A percentile compares a stretch with the other conserved stretches of the same genome.
These are phyloP conservation scores for Fraxinus angustifolia DNA, from an alignment of 305 asterid genomes.

Conservation along the genomic window DNA sequence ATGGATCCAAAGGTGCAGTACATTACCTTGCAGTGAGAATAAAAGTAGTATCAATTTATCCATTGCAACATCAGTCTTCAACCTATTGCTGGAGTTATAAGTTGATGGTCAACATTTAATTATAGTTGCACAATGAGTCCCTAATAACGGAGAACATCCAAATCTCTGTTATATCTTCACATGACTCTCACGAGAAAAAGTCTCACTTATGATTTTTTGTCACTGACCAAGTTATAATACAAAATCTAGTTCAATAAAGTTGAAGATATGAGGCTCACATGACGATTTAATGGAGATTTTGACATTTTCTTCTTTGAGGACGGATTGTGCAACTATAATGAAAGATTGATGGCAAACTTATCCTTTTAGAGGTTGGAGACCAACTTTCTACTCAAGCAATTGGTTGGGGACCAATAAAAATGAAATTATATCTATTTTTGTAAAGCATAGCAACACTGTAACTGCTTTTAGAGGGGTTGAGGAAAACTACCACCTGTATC, in stretches of 20 bases:
- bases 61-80: neutral
- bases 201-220: neutral
- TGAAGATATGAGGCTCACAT: neutral
- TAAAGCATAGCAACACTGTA: neutral
- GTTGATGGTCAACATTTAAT: neutral
- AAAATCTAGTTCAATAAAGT: neutral
- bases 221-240: neutral
- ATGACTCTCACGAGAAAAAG: neutral
- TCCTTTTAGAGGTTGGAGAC: neutral
- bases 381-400: neutral
- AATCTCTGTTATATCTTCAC: neutral
- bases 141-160: neutral
- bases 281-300: neutral
- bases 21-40: conserved; percentile 1
- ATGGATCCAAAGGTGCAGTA: neutral
- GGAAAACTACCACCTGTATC: neutral
- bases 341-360: neutral
- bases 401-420: neutral
- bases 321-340: neutral
- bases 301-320: neutral
- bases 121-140: neutral
- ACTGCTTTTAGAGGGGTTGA: neutral
- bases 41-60: conserved; percentile 1
- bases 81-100: neutral
- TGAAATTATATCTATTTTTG: neutral